These are phyloP conservation scores for Lasiodiplodia sp. DNA, from an alignment of 2,329 filamentous ascomycete species.

Conservation along the genomic window DNA sequence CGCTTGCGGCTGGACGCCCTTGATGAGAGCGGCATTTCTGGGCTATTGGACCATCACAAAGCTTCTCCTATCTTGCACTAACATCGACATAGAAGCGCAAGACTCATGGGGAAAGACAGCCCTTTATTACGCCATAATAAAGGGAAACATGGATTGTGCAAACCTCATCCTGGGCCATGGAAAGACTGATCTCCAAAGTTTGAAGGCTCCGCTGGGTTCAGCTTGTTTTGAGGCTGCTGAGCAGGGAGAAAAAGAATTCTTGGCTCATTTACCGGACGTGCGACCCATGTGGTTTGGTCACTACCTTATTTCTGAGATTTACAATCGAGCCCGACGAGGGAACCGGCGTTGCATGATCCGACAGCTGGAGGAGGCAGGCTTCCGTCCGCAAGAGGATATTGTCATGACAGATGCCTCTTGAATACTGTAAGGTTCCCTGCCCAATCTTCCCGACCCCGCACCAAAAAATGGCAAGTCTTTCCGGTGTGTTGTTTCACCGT, in stretches of 20 bases:
- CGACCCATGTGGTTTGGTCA: neutral
- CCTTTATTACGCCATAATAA: neutral
- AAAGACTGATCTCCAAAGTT: neutral
- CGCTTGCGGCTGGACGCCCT: neutral
- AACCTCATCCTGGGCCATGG: neutral
- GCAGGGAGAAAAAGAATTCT: neutral
- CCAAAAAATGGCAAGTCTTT: no score
- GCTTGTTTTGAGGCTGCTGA: neutral
- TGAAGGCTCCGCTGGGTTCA: neutral
- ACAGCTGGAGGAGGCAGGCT: neutral
- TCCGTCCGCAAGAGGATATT: neutral
- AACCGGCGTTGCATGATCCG: neutral
- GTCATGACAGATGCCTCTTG: neutral
- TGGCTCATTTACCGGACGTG: neutral
- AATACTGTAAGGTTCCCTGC: no score
- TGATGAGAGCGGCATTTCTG: neutral
- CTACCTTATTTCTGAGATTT: neutral
- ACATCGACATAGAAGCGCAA: neutral
- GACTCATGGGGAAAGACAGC: neutral
- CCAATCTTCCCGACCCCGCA: no score
- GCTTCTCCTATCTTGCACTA: neutral
- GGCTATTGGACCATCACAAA: neutral
- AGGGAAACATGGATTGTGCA: neutral
- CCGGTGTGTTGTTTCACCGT: no score
- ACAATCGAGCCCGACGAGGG: neutral